A percentile compares a stretch with the other conserved stretches of the same genome.
Evolutionary conservation across 176 grass and related monocot species (phyloP).

Genomic region (Phoenix roebelenii): DNA sequence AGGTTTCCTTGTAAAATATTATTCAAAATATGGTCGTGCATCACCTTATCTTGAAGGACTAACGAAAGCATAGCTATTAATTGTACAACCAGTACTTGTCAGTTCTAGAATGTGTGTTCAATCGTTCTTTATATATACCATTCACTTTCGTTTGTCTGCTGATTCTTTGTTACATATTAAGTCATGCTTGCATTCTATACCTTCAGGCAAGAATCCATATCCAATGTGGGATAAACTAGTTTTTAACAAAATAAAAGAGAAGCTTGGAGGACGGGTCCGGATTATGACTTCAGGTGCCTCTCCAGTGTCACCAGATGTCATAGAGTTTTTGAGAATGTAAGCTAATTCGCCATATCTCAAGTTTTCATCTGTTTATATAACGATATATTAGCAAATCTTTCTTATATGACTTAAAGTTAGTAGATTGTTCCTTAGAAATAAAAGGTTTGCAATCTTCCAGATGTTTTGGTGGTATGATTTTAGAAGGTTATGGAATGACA

Average conservation of each 20-base stretch:
- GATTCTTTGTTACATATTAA: not conserved
- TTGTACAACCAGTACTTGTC: not conserved
- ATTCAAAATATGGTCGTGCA: too few species aligned
- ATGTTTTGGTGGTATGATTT: slow-evolving; percentile 68
- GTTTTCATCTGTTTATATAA: not conserved
- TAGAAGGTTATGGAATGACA: slow-evolving; percentile 98
- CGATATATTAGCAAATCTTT: too few species aligned
- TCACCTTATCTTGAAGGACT: too few species aligned
- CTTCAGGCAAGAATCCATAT: slow-evolving; percentile 60
- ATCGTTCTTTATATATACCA: not conserved
- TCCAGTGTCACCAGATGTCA: slow-evolving; percentile 80
- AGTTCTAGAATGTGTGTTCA: not conserved
- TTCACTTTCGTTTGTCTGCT: not conserved
- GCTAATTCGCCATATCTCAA: slow-evolving; percentile 20
- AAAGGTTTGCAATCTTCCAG: slow-evolving; percentile 23
- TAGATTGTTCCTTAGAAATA: too few species aligned
- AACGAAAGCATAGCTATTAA: not conserved
- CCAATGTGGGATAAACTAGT: slow-evolving; percentile 94
- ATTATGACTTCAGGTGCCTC: slow-evolving; percentile 86
- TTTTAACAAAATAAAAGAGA: slow-evolving; percentile 97
- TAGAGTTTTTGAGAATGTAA: slow-evolving; percentile 98
- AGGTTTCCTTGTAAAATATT: too few species aligned
- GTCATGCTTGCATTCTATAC: slow-evolving; percentile 10
- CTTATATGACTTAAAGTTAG: too few species aligned
- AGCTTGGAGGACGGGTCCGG: slow-evolving; percentile 74